A percentile compares a stretch with the other conserved stretches of the same genome.
Conservation (phyloP, 2,329 filamentous ascomycete genomes). For the Fusarium bactridioides region DNA sequence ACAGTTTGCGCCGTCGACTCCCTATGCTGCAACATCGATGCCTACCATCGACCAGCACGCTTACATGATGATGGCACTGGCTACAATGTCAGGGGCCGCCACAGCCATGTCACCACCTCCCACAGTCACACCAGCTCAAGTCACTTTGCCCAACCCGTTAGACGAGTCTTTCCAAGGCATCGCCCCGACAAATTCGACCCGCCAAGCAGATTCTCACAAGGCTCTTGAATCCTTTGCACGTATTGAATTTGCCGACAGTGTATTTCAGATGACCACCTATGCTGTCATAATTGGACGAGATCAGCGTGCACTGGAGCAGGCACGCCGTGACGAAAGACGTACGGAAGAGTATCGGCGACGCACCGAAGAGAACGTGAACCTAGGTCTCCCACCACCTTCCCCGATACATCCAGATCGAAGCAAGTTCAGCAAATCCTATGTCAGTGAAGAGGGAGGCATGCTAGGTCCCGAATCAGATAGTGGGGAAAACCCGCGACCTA, state of each 20-base stretch:
- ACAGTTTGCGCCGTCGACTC: conserved; percentile 44
- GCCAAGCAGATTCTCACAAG: conserved; percentile 49
- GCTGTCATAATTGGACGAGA: conserved; percentile 77
- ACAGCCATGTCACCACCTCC: conserved; percentile 52
- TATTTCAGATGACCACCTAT: conserved; percentile 81
- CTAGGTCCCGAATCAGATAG: conserved; percentile 68
- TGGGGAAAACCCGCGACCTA: conserved; percentile 56
- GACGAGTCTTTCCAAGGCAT: conserved; percentile 44
- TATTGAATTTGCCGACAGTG: conserved; percentile 76
- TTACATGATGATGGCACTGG: conserved; percentile 57
- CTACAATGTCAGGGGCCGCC: conserved; percentile 48
- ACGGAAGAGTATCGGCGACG: conserved; percentile 55
- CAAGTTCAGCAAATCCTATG: conserved; percentile 70
- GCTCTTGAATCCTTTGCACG: conserved; percentile 65
- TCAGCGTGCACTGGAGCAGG: conserved; percentile 64
- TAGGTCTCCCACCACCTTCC: conserved; percentile 60
- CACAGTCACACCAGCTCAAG: conserved; percentile 56
- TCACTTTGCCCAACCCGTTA: conserved; percentile 52
- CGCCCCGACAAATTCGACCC: conserved; percentile 44
- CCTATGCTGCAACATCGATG: conserved; percentile 46
- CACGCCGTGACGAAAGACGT: conserved; percentile 60
- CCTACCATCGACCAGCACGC: conserved; percentile 49
- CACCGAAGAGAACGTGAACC: conserved; percentile 56
- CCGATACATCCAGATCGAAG: conserved; percentile 60
- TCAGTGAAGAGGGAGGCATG: conserved; percentile 75